phyloP scores from a whole-genome alignment of 2,329 filamentous ascomycete genomes.

The Aureobasidium leucospermi region DNA sequence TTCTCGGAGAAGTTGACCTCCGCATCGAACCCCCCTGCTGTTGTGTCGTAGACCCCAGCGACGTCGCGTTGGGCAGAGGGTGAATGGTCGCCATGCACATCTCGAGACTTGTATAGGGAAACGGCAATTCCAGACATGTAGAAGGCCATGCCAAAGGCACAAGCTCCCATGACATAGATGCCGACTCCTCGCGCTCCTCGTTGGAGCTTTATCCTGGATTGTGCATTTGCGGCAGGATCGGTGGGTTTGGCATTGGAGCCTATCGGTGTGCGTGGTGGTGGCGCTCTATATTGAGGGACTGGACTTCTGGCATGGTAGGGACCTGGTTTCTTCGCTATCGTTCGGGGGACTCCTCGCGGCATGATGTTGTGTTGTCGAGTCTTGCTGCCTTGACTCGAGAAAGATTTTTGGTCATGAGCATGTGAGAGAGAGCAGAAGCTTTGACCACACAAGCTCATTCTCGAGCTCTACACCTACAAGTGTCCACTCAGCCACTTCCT shows the following conservation, averaged over 20 bases:
- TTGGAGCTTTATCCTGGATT: slow-evolving; percentile 5
- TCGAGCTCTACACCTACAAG: background rate
- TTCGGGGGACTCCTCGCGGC: slow-evolving; percentile 4
- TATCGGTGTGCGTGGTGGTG: background rate
- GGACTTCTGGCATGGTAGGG: slow-evolving; percentile 5
- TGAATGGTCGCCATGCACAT: background rate
- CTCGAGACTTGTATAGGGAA: slow-evolving; percentile 19
- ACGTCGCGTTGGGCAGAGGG: slow-evolving; percentile 31
- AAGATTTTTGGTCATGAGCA: slow-evolving; percentile 1
- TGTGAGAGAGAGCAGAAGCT: background rate
- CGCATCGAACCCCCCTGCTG: slow-evolving; percentile 39
- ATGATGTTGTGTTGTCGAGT: background rate
- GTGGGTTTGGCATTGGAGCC: slow-evolving; percentile 12
- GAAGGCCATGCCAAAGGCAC: slow-evolving; percentile 34
- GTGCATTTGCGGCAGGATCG: slow-evolving; percentile 17
- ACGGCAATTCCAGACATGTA: slow-evolving; percentile 33
- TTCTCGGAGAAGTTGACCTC: slow-evolving; percentile 39
- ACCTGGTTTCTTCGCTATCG: slow-evolving; percentile 9
- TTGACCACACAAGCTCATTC: background rate
- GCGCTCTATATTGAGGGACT: background rate
- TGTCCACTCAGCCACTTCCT: too few relatives aligned
- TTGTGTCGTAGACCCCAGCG: slow-evolving; percentile 38
- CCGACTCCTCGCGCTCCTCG: slow-evolving; percentile 9
- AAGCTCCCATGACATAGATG: slow-evolving; percentile 10
- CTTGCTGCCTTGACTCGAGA: background rate